Evolutionary conservation across 2,329 filamentous ascomycete species (phyloP), one percentile per base, ranked within the genome.

Genomic region (Nemania bipapillata): DNA sequence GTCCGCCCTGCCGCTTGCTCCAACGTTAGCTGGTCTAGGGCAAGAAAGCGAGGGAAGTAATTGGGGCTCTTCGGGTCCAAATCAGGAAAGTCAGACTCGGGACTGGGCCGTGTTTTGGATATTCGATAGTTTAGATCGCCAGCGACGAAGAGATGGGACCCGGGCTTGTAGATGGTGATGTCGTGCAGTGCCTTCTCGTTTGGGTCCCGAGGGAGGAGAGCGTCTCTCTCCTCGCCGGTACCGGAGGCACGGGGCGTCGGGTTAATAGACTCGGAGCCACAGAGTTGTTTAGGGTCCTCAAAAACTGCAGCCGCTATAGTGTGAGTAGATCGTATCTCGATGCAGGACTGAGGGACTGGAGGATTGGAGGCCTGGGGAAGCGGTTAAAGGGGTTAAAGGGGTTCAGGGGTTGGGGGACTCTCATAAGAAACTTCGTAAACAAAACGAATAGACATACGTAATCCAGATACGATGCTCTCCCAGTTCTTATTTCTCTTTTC

Each of bases 61-160:
- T 86, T 80, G 28, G 82, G 79, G 6, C 88, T 87, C 24, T 86
- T 84, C 66, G 76, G 86, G 78, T 81, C 86, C 75, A 77, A 85
- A 83, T 79, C 90, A 79, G 74, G 96, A 87, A 86, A 93, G 57
- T 75, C 83, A 58, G 92, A 89, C 2, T 84, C 81, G 0, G 86
- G 82, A 0, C 84, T 82, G 0, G 94, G 94, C 0, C 86, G 83
- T 0, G 84, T 86, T 70, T 89, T 86, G 7, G 90, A 89, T 20
- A 95, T 96, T 73, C 96, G 91, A 81, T 99, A 99, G 83, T 99
- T 99, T 68, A 99, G 86, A 79, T 99, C 96, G 26, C 96, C 96
- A 0, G 91, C 91, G 54, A 98, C 85, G 78, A 98, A 97, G 1
- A 97, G 84, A 78, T 97, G 90, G 3, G 90, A 90, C 3, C 86